phyloP scores from a whole-genome alignment of 768 basidiomycete species.

The Pleurotus tuoliensis region DNA sequence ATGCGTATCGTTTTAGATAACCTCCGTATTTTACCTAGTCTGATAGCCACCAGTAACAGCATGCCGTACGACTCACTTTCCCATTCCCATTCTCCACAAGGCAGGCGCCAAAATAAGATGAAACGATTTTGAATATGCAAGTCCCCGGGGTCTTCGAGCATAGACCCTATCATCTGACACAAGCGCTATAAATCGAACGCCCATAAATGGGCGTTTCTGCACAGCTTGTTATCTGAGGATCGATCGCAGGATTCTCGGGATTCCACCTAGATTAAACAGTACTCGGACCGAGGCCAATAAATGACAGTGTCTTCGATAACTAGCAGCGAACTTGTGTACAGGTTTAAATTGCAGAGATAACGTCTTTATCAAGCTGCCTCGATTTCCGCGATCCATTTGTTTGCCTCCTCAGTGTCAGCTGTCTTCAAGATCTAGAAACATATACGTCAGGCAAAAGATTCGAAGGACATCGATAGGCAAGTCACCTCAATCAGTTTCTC shows the following conservation, averaged over 20 bases:
- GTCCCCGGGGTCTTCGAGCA: not conserved
- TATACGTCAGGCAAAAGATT: constrained; percentile 1
- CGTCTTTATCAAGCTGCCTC: constrained; percentile 37
- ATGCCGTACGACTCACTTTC: constrained; percentile 4
- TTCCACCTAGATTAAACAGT: not conserved
- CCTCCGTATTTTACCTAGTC: not conserved
- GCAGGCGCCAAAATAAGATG: constrained; percentile 4
- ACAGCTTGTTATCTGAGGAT: not conserved
- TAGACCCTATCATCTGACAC: constrained; percentile 6
- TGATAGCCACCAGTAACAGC: constrained; percentile 5
- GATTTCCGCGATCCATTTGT: constrained; percentile 56
- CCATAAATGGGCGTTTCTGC: constrained; percentile 6
- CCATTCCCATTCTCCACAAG: constrained; percentile 6
- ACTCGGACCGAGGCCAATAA: not conserved
- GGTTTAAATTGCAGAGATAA: not conserved
- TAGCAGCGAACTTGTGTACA: not conserved
- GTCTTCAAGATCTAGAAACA: constrained; percentile 51
- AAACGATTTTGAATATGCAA: not conserved
- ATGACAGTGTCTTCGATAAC: not conserved
- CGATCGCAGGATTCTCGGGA: not conserved
- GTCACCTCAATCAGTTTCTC: constrained; percentile 65
- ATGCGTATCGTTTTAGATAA: not conserved
- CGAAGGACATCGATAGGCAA: not conserved
- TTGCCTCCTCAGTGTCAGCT: constrained; percentile 45
- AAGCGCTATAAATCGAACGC: constrained; percentile 5